Evolutionary conservation across 768 basidiomycete genomes (phyloP).

Genomic region (Mycena venus): DNA sequence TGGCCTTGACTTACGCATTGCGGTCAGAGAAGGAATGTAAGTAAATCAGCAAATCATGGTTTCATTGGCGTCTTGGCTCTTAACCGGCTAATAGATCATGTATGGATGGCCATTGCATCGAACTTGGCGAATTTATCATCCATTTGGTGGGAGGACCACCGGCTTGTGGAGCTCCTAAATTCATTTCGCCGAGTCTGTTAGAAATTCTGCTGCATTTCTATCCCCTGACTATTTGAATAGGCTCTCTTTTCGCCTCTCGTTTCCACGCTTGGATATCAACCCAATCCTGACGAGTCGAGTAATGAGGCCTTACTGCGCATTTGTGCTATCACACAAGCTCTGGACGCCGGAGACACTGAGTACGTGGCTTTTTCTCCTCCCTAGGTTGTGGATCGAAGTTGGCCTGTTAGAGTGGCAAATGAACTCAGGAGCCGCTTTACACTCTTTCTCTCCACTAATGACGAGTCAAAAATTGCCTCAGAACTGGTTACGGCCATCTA

Average conservation of each 20-base stretch:
- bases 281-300: conserved; percentile 59
- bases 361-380: conserved; percentile 31
- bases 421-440: conserved; percentile 54
- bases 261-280: conserved; percentile 71
- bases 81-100: conserved; percentile 57
- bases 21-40: conserved; percentile 69
- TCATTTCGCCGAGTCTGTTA: conserved; percentile 55
- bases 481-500: conserved; percentile 13
- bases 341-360: conserved; percentile 58
- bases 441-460: conserved; percentile 4
- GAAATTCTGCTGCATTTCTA: background rate
- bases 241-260: conserved; percentile 68
- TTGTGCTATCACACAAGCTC: conserved; percentile 62
- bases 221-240: conserved; percentile 40
- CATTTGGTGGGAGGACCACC: conserved; percentile 77
- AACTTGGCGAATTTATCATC: conserved; percentile 60
- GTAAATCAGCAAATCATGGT: conserved; percentile 34
- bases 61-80: background rate
- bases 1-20: conserved; percentile 68
- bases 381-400: background rate
- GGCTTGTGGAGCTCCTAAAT: conserved; percentile 54
- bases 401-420: conserved; percentile 60
- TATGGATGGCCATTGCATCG: conserved; percentile 67
- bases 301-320: conserved; percentile 69
- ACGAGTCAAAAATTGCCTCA: background rate